phyloP scores from a whole-genome alignment of 768 basidiomycete species.

The Panaeolus papilionaceus region DNA sequence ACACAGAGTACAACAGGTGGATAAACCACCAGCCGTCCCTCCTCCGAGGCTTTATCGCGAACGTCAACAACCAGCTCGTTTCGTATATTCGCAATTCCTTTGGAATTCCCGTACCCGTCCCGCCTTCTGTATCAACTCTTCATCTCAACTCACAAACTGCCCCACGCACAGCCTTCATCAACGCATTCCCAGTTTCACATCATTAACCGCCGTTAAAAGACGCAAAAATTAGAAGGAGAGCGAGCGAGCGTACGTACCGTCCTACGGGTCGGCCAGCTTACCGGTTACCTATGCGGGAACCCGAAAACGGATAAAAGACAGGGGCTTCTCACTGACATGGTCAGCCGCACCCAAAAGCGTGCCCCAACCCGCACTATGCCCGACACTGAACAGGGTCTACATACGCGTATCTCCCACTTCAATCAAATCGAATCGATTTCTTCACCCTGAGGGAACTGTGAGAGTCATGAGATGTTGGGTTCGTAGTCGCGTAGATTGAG shows the following conservation, averaged over 20 bases:
- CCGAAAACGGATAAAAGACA: neutral
- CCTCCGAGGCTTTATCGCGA: slow-evolving; percentile 4
- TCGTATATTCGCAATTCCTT: neutral
- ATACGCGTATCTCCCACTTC: neutral
- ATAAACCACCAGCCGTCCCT: neutral
- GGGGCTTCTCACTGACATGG: neutral
- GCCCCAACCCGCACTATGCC: slow-evolving; percentile 8
- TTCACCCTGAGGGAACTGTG: neutral
- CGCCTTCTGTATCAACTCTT: neutral
- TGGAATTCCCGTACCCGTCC: neutral
- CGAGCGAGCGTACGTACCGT: neutral
- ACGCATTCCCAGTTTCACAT: neutral
- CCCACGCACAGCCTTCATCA: neutral
- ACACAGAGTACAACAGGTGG: neutral
- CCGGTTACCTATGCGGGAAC: neutral
- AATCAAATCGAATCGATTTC: slow-evolving; percentile 9
- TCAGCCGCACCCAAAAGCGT: neutral
- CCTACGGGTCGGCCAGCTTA: neutral
- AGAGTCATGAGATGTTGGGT: neutral
- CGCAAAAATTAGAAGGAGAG: neutral
- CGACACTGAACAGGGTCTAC: neutral
- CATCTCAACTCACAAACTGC: neutral
- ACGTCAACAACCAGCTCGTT: neutral
- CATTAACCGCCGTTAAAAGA: neutral
- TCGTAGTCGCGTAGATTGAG: slow-evolving; percentile 11